These are phyloP conservation scores for Linum lewisii DNA, from an alignment of 345 rosid genomes.

Conservation along the genomic window DNA sequence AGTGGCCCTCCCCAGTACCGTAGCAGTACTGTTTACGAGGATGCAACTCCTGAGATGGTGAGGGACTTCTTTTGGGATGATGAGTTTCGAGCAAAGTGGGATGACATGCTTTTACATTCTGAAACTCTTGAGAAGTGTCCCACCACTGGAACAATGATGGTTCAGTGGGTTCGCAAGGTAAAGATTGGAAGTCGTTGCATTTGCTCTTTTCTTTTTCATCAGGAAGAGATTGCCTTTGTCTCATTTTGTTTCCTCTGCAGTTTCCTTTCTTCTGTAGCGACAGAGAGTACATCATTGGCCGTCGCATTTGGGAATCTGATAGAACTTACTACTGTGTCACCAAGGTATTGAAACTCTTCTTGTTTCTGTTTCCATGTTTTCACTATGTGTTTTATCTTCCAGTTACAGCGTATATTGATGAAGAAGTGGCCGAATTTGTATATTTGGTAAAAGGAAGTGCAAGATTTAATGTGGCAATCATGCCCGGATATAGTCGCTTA, in stretches of 20 bases:
- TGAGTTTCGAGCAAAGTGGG: slow-evolving; percentile 74
- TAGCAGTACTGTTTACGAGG: slow-evolving; percentile 74
- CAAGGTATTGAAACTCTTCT: slow-evolving; percentile 39
- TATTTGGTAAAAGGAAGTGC: neutral
- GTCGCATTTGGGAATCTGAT: slow-evolving; percentile 90
- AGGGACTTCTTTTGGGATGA: slow-evolving; percentile 99
- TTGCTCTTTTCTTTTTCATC: neutral
- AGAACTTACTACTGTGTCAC: slow-evolving; percentile 74
- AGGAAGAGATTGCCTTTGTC: slow-evolving; percentile 5
- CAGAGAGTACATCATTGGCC: slow-evolving; percentile 86
- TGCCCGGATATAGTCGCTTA: neutral
- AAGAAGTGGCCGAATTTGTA: neutral
- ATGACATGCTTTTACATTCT: slow-evolving; percentile 66
- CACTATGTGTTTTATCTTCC: neutral
- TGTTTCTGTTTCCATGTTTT: neutral
- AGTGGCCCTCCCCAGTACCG: slow-evolving; percentile 90
- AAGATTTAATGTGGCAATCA: neutral
- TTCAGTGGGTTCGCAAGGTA: slow-evolving; percentile 94
- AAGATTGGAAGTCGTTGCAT: slow-evolving; percentile 3
- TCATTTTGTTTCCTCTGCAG: slow-evolving; percentile 29
- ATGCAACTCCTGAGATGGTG: slow-evolving; percentile 75
- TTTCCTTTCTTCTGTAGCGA: slow-evolving; percentile 99
- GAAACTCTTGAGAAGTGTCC: slow-evolving; percentile 58
- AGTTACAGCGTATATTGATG: no score
- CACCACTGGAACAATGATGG: slow-evolving; percentile 68